Evolutionary conservation across 2,329 filamentous ascomycete genomes (phyloP), one percentile per base, ranked within the genome.

Genomic region (Verruconis gallopava): DNA sequence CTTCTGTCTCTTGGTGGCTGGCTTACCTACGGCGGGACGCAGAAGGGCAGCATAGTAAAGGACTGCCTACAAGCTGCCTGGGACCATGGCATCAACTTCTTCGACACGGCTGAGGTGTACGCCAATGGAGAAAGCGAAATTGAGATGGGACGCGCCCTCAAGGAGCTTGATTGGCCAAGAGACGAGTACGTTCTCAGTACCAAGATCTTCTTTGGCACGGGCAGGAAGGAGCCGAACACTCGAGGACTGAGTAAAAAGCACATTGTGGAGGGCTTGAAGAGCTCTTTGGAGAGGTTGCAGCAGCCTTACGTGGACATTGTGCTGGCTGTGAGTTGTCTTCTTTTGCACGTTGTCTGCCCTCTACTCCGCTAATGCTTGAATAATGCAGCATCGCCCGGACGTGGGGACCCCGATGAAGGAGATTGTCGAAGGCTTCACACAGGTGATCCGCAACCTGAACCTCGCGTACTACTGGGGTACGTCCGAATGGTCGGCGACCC

Each of bases 321-420:
- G 28, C 73, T 77, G 42, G 74, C 75, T 3, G n/a, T n/a, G n/a
- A n/a, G n/a, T n/a, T n/a, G n/a, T n/a, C n/a, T n/a, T n/a, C n/a
- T n/a, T n/a, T n/a, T n/a, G n/a, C n/a, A n/a, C n/a, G n/a, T n/a
- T n/a, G n/a, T n/a, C n/a, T 30, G 79, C 83, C 53, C 62, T 82
- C 34, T 67, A 83, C 50, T 81, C 79, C 52, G 77, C 78, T 13
- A n/a, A n/a, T n/a, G n/a, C n/a, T n/a, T n/a, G n/a, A n/a, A n/a
- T n/a, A n/a, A n/a, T n/a, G n/a, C n/a, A n/a, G n/a, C 79, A 83
- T 60, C 71, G 79, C 15, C 74, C 77, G 1, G 79, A 84, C 54
- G 68, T 61, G 15, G 64, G 64, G 42, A 75, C 73, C 2, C 71
- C 72, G 3, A 76, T 77, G 66, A 72, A 72, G 56, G 75, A 79